Evolutionary conservation across 495 filamentous ascomycete genomes (phyloP), one percentile per base, ranked within the genome.

Genomic region (Aspergillus kassunensis): DNA sequence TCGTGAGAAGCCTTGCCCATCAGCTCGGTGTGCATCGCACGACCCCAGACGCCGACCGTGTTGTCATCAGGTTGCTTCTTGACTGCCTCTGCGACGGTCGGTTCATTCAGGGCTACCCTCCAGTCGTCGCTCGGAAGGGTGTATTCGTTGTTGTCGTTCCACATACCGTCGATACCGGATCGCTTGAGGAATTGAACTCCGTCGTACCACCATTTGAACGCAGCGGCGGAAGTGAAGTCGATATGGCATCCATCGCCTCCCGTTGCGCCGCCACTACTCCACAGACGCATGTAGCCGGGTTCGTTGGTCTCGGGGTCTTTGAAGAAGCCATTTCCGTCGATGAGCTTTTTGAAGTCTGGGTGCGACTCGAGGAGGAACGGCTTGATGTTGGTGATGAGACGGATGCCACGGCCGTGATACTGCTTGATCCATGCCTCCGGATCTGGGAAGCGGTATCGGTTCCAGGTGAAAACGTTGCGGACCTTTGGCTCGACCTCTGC

Each of bases 131-230:
- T 71, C 0, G 82, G 81, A 3, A 83, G 73, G 6, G 80, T 84
- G 61, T 85, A 87, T 66, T 88, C 85, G 60, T 87, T 86, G 66
- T 88, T 88, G 64, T 88, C 85, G 55, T 86, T 88, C 85, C 85
- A 88, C 66, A 87, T 86, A 25, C 75, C 81, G 53, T 87, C 84
- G 49, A 88, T 81, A 15, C 84, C 83, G 16, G 72, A 67, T 23
- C 77, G 69, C 46, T 80, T 80, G 34, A 88, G 72, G 36, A 69
- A 76, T 49, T 80, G 73, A 10, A 83, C 77, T 6, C 84, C 83
- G 15, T 84, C 68, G 53, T 80, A 84, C 85, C 85, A 88, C 79
- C 81, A 88, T 18, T 80, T 66, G 62, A 81, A 85, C n/a, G 82
- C 80, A 13, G 70, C 73, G 44, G 71, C 64, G 1, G 82, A 85